These are phyloP conservation scores for Exophiala alcalophila DNA, from an alignment of 2,329 filamentous ascomycete species.

Conservation along the genomic window DNA sequence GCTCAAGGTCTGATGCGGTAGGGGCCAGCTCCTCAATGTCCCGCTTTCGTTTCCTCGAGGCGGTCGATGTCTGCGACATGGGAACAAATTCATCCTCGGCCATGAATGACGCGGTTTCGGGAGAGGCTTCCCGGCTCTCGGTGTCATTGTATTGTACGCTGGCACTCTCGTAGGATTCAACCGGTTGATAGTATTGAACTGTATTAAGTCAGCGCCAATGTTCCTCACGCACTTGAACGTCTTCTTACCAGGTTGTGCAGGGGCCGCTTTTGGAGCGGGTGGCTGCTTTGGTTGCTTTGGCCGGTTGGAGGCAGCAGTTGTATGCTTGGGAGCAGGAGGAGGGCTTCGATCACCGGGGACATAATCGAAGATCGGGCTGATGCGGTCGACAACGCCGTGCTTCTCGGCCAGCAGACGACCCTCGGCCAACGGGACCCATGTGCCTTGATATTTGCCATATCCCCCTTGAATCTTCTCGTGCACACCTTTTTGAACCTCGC, in stretches of 20 bases:
- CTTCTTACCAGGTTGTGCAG: slow-evolving; percentile 32
- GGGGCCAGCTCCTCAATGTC: slow-evolving; percentile 53
- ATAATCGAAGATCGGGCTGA: slow-evolving; percentile 86
- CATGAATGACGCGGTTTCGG: slow-evolving; percentile 80
- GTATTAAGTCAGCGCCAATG: slow-evolving; percentile 2
- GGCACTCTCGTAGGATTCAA: slow-evolving; percentile 63
- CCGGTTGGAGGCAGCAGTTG: slow-evolving; percentile 66
- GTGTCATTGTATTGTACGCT: slow-evolving; percentile 67
- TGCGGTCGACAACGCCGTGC: slow-evolving; percentile 79
- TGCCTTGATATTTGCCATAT: slow-evolving; percentile 98
- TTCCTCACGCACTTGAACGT: background rate
- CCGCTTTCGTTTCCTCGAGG: slow-evolving; percentile 73
- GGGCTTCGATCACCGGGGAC: slow-evolving; percentile 80
- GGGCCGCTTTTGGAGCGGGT: slow-evolving; percentile 60
- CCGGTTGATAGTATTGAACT: slow-evolving; percentile 38
- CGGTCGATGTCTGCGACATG: slow-evolving; percentile 59
- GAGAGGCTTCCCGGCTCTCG: slow-evolving; percentile 76
- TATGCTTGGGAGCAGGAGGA: slow-evolving; percentile 89
- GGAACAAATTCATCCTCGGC: slow-evolving; percentile 78
- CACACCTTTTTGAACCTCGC: slow-evolving; percentile 92
- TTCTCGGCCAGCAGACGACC: slow-evolving; percentile 79
- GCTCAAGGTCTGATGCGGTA: slow-evolving; percentile 66
- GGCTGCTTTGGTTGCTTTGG: slow-evolving; percentile 72
- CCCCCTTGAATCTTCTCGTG: slow-evolving; percentile 98
- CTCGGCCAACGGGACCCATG: slow-evolving; percentile 87